These are phyloP conservation scores for Brettanomyces nanus DNA, from an alignment of 805 yeast genomes.

Conservation along the genomic window DNA sequence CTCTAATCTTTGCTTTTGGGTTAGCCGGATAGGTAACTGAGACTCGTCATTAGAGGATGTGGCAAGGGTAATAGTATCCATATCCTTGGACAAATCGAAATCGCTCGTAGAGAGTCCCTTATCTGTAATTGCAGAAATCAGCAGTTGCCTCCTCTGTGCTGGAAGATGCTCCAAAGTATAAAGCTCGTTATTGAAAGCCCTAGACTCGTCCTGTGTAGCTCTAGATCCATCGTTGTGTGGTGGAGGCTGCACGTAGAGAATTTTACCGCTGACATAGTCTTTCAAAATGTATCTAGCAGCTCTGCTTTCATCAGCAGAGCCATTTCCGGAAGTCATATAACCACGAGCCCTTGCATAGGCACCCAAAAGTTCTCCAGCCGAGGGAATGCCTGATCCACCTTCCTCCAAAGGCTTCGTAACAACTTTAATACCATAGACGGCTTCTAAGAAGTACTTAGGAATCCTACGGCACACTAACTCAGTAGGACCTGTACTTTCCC, in stretches of 20 bases:
- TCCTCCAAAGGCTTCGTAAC: conserved; percentile 67
- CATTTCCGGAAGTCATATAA: conserved; percentile 94
- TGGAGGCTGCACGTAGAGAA: conserved; percentile 82
- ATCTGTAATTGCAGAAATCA: conserved; percentile 50
- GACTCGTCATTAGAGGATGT: conserved; percentile 21
- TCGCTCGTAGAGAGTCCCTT: conserved; percentile 43
- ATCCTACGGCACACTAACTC: conserved; percentile 79
- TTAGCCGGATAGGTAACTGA: not conserved
- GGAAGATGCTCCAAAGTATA: conserved; percentile 61
- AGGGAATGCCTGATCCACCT: conserved; percentile 85
- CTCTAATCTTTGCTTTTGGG: not conserved
- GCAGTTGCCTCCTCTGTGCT: conserved; percentile 65
- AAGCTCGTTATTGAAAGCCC: conserved; percentile 66
- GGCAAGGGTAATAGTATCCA: conserved; percentile 68
- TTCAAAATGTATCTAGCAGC: conserved; percentile 88
- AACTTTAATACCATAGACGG: conserved; percentile 87
- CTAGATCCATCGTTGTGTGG: conserved; percentile 60
- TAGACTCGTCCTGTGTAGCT: conserved; percentile 41
- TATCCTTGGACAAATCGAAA: conserved; percentile 61
- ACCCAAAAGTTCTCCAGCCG: conserved; percentile 78
- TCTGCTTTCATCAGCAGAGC: conserved; percentile 92
- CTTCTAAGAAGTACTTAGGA: conserved; percentile 84
- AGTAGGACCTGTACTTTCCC: conserved; percentile 87
- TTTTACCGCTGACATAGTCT: conserved; percentile 90
- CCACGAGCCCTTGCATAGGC: conserved; percentile 97